These are phyloP conservation scores for Schwanniomyces vanrijiae DNA, from an alignment of 805 yeast genomes.

Conservation along the genomic window DNA sequence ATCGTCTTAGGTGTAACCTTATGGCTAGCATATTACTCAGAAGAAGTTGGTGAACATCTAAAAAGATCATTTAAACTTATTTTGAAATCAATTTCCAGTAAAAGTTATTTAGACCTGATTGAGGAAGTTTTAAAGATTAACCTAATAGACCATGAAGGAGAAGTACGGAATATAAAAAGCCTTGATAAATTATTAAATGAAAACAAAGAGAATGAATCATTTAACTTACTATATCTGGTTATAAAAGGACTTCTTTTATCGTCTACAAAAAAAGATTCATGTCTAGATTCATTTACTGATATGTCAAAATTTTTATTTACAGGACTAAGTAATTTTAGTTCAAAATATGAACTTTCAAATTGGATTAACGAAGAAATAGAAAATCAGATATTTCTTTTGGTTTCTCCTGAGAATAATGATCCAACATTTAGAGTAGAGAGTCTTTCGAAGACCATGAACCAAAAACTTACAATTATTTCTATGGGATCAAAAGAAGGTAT, in stretches of 20 bases:
- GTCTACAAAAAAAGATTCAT: slow-evolving; percentile 4
- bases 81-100: slow-evolving; percentile 3
- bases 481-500: slow-evolving; percentile 75
- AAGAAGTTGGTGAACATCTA: slow-evolving; percentile 24
- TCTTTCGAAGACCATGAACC: slow-evolving; percentile 33
- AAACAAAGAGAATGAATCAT: slow-evolving; percentile 17
- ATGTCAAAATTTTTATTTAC: slow-evolving; percentile 23
- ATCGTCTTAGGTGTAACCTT: slow-evolving; percentile 44
- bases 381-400: slow-evolving; percentile 42
- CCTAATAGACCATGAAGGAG: slow-evolving; percentile 8
- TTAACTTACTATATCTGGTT: slow-evolving; percentile 12
- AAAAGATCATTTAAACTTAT: slow-evolving; percentile 11
- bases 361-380: slow-evolving; percentile 21
- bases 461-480: slow-evolving; percentile 48
- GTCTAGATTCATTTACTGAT: slow-evolving; percentile 15
- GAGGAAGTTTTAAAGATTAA: slow-evolving; percentile 7
- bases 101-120: background rate
- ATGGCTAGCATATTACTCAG: slow-evolving; percentile 22
- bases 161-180: slow-evolving; percentile 1
- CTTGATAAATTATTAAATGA: slow-evolving; percentile 7
- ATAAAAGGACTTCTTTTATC: slow-evolving; percentile 9
- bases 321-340: slow-evolving; percentile 26
- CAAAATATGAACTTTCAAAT: slow-evolving; percentile 31
- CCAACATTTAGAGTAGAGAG: slow-evolving; percentile 55
- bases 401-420: slow-evolving; percentile 65